phyloP scores from a whole-genome alignment of 1,139 yeast species.

The Spathaspora jeffriesii region DNA sequence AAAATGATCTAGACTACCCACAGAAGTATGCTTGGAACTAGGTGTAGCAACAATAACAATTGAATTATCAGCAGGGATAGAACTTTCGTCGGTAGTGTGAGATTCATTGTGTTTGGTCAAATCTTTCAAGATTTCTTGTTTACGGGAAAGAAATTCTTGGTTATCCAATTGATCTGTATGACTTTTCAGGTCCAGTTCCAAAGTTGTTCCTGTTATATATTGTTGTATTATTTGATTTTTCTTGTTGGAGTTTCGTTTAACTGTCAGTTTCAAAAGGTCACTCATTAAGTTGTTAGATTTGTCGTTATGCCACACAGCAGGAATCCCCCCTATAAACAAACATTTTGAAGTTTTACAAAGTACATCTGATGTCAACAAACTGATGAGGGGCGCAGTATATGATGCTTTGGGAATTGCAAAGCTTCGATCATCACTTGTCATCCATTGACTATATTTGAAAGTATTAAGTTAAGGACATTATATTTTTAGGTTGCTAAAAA shows the following conservation, averaged over 20 bases:
- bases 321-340: conserved; percentile 64
- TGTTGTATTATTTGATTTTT: conserved; percentile 5
- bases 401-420: conserved; percentile 13
- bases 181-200: background rate
- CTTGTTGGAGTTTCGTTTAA: conserved; percentile 4
- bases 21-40: background rate
- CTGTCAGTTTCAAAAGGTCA: conserved; percentile 6
- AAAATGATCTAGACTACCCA: conserved; percentile 10
- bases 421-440: conserved; percentile 8
- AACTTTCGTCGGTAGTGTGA: background rate
- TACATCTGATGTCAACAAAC: conserved; percentile 30
- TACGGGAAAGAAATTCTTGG: background rate
- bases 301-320: conserved; percentile 57
- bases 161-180: background rate
- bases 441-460: conserved; percentile 2
- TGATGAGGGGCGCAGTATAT: conserved; percentile 13
- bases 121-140: background rate
- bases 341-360: conserved; percentile 52
- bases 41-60: background rate
- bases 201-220: conserved; percentile 1
- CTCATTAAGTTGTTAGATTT: conserved; percentile 17
- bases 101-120: background rate
- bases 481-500: background rate
- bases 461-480: background rate
- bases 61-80: background rate